Conservation (phyloP, 1,284 basidiomycete species). For the Sphaerobolus stellatus region DNA sequence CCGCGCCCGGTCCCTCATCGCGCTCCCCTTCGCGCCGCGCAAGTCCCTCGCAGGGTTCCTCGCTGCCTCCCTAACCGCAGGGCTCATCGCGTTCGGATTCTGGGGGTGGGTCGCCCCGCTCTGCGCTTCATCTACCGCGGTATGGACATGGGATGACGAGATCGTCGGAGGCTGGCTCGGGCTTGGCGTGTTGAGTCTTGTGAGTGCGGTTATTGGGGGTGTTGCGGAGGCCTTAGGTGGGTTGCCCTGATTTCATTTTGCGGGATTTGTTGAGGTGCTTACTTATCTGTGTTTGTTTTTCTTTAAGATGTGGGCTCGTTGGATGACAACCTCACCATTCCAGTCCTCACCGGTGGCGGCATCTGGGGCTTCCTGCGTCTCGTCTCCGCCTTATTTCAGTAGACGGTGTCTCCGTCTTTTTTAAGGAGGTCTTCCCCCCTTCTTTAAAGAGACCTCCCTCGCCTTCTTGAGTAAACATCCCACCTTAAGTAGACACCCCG, state of each 20-base stretch:
- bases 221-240: conserved; percentile 82
- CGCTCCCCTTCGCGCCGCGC: conserved; percentile 75
- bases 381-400: background rate
- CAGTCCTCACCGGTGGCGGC: conserved; percentile 84
- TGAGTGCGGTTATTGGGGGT: conserved; percentile 77
- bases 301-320: conserved; percentile 76
- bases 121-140: conserved; percentile 34
- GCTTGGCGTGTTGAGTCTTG: conserved; percentile 55
- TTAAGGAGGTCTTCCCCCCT: no score
- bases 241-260: conserved; percentile 30
- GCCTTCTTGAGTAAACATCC: no score
- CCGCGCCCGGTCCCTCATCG: conserved; percentile 31
- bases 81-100: conserved; percentile 72
- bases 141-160: conserved; percentile 55
- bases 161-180: conserved; percentile 51
- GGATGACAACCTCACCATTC: conserved; percentile 94
- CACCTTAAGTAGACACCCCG: no score
- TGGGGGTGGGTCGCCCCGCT: conserved; percentile 66
- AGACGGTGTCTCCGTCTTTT: no score
- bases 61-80: conserved; percentile 80
- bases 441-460: no score
- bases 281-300: conserved; percentile 1
- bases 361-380: conserved; percentile 57
- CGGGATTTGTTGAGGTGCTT: conserved; percentile 13
- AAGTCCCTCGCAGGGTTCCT: conserved; percentile 89